These are phyloP conservation scores for Coniferiporia weirii DNA, from an alignment of 1,284 basidiomycete species.

Conservation along the genomic window DNA sequence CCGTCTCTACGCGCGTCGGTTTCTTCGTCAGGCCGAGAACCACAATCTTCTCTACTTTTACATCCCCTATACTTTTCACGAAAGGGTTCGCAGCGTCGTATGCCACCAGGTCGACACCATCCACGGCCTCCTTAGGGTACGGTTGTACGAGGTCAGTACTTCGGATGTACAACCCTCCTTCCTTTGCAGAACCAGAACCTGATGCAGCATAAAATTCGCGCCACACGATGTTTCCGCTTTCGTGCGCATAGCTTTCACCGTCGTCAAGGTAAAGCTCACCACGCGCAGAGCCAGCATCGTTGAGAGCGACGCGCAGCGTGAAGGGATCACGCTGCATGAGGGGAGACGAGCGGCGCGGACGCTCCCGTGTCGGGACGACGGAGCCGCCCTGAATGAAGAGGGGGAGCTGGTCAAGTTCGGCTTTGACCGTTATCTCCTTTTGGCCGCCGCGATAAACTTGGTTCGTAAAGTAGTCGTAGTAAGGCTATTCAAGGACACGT, in stretches of 20 bases:
- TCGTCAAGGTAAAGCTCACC: slow-evolving; percentile 97
- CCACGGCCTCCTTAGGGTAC: slow-evolving; percentile 43
- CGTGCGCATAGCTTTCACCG: slow-evolving; percentile 80
- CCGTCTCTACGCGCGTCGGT: slow-evolving; percentile 56
- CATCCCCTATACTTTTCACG: slow-evolving; percentile 58
- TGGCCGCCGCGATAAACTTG: slow-evolving; percentile 60
- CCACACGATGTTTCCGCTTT: slow-evolving; percentile 81
- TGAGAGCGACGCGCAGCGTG: slow-evolving; percentile 83
- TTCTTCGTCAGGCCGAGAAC: slow-evolving; percentile 67
- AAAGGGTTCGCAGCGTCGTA: slow-evolving; percentile 61
- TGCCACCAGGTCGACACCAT: slow-evolving; percentile 42
- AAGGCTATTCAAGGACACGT: slow-evolving; percentile 51
- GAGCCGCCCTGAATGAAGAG: slow-evolving; percentile 90
- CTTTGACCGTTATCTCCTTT: slow-evolving; percentile 68
- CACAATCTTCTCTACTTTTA: slow-evolving; percentile 77
- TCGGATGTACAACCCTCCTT: slow-evolving; percentile 43
- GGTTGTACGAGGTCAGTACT: slow-evolving; percentile 50
- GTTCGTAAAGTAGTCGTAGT: slow-evolving; percentile 90
- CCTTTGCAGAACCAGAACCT: slow-evolving; percentile 25
- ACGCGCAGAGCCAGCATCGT: slow-evolving; percentile 55
- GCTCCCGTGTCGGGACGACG: slow-evolving; percentile 83
- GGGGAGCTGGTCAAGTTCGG: slow-evolving; percentile 77
- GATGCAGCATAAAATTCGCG: slow-evolving; percentile 63
- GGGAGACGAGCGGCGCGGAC: slow-evolving; percentile 79
- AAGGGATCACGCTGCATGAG: slow-evolving; percentile 92